Evolutionary conservation across 2,329 filamentous ascomycete species (phyloP).

Genomic region (Penicillium sp.): DNA sequence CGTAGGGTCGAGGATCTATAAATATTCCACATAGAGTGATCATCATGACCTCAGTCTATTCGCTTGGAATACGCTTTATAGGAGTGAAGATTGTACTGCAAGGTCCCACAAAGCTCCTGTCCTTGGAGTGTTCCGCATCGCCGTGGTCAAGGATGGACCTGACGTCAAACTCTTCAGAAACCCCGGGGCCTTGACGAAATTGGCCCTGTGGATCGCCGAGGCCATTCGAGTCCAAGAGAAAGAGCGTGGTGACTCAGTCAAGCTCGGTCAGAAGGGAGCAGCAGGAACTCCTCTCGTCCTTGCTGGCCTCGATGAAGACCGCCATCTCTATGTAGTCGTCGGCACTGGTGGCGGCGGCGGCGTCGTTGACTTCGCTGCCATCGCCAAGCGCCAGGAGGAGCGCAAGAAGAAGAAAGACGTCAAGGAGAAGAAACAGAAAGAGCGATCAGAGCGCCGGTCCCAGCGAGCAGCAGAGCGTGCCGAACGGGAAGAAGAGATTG

Average conservation of each 20-base stretch:
- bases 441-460: slow-evolving; percentile 54
- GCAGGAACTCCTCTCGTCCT: slow-evolving; percentile 75
- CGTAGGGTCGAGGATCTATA: no score
- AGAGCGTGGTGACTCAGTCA: slow-evolving; percentile 63
- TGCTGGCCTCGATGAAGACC: slow-evolving; percentile 75
- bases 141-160: slow-evolving; percentile 87
- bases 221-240: slow-evolving; percentile 83
- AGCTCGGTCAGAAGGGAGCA: slow-evolving; percentile 32
- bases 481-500: slow-evolving; percentile 42
- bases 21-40: no score
- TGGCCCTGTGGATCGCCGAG: slow-evolving; percentile 89
- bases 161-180: slow-evolving; percentile 88
- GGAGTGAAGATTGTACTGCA: no score
- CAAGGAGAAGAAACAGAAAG: slow-evolving; percentile 55
- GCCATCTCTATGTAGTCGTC: slow-evolving; percentile 84
- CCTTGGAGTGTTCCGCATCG: slow-evolving; percentile 85
- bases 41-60: no score
- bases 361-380: slow-evolving; percentile 56
- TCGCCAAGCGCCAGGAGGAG: slow-evolving; percentile 59
- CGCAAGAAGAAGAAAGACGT: slow-evolving; percentile 54
- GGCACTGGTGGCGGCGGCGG: slow-evolving; percentile 81
- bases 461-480: slow-evolving; percentile 47
- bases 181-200: slow-evolving; percentile 81
- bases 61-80: no score
- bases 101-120: no score